phyloP scores from a whole-genome alignment of 139 green algal species.

The Picochlorum sp. region DNA sequence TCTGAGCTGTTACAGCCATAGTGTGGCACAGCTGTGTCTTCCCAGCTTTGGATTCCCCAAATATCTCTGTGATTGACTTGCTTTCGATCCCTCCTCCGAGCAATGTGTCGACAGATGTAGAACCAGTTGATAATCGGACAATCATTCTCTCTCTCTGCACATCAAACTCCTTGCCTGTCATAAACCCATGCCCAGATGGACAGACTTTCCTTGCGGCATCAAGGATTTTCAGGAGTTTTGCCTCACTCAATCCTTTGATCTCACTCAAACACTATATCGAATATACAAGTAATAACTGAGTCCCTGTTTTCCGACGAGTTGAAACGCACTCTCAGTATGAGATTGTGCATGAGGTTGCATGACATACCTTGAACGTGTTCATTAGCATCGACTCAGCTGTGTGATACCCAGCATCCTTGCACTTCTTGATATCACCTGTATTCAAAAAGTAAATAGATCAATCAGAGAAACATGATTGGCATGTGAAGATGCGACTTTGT shows the following conservation, averaged over 20 bases:
- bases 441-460: not conserved
- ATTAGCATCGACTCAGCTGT: conserved; percentile 75
- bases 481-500: not conserved
- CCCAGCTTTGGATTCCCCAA: conserved; percentile 71
- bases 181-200: conserved; percentile 19
- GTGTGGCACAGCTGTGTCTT: conserved; percentile 85
- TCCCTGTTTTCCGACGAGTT: not conserved
- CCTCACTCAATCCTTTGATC: conserved; percentile 87
- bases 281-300: not conserved
- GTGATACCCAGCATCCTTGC: conserved; percentile 72
- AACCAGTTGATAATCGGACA: conserved; percentile 62
- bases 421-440: conserved; percentile 82
- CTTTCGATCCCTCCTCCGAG: conserved; percentile 79
- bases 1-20: conserved; percentile 72
- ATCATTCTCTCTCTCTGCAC: conserved; percentile 9
- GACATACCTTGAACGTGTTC: conserved; percentile 63
- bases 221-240: conserved; percentile 91
- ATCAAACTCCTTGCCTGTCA: conserved; percentile 28
- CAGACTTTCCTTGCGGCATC: conserved; percentile 51
- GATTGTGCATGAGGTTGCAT: not conserved
- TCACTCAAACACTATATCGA: conserved; percentile 55
- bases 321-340: not conserved
- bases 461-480: not conserved
- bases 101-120: conserved; percentile 60
- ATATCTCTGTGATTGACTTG: conserved; percentile 77